phyloP scores from a whole-genome alignment of 179 eudicot species.

The Patellifolia procumbens region DNA sequence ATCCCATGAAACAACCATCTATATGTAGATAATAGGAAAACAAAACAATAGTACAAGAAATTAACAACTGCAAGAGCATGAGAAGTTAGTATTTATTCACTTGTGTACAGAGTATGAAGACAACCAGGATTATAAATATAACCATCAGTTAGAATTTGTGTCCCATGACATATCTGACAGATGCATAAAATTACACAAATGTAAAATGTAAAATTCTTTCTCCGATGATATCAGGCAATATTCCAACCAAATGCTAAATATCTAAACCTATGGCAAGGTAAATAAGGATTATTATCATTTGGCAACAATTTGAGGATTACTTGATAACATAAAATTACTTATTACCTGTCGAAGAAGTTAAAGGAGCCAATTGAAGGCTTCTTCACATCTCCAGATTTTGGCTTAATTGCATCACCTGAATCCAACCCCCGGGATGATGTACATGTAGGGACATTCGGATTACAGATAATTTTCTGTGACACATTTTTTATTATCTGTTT shows the following conservation, averaged over 20 bases:
- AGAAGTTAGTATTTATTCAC: neutral
- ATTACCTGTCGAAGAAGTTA: slow-evolving; percentile 88
- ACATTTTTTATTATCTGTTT: slow-evolving; percentile 29
- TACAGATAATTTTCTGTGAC: slow-evolving; percentile 11
- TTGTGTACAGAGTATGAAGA: neutral
- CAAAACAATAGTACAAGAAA: too few species aligned
- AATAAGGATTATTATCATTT: neutral
- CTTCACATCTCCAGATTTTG: slow-evolving; percentile 45
- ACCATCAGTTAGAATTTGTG: neutral
- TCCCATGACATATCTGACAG: neutral
- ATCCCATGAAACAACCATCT: too few species aligned
- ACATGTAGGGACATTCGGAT: slow-evolving; percentile 16
- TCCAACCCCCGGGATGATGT: slow-evolving; percentile 35
- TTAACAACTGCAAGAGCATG: neutral
- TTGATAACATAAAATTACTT: neutral
- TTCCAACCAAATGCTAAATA: neutral
- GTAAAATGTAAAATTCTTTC: neutral
- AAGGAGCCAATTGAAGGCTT: slow-evolving; percentile 50
- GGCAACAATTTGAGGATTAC: neutral
- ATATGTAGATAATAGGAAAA: too few species aligned
- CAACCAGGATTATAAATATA: too few species aligned
- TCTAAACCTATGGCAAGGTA: neutral
- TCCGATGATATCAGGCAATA: neutral
- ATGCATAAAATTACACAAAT: neutral
- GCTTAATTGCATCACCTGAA: slow-evolving; percentile 30